phyloP scores from a whole-genome alignment of 495 filamentous ascomycete species.

The Neurospora sp. region DNA sequence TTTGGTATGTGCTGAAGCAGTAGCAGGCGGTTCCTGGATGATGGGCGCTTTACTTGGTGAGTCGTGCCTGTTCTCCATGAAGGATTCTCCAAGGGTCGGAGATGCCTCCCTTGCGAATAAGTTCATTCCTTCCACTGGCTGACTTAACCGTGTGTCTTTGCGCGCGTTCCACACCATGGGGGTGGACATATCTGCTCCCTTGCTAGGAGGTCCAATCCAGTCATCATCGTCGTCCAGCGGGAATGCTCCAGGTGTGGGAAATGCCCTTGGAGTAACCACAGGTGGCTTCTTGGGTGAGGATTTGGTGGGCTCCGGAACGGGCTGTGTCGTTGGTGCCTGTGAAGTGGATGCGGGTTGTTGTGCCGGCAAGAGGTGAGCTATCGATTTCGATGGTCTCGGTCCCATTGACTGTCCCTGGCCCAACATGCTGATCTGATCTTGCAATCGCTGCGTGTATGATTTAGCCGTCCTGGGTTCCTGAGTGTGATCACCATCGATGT shows the following conservation, averaged over 20 bases:
- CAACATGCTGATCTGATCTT: conserved; percentile 89
- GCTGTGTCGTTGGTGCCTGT: conserved; percentile 32
- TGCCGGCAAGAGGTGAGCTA: conserved; percentile 38
- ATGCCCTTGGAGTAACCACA: conserved; percentile 1
- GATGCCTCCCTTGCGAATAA: conserved; percentile 34
- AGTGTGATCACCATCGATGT: conserved; percentile 43
- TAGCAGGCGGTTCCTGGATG: conserved; percentile 23
- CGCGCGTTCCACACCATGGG: conserved; percentile 25
- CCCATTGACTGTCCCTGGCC: conserved; percentile 60
- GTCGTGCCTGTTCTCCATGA: conserved; percentile 21
- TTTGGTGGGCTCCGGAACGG: conserved; percentile 33
- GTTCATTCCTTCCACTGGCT: conserved; percentile 49
- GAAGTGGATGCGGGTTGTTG: conserved; percentile 15
- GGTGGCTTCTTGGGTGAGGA: conserved; percentile 25
- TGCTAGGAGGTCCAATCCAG: conserved; percentile 63
- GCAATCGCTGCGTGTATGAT: conserved; percentile 79
- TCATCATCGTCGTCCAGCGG: conserved; percentile 64
- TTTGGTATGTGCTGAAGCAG: conserved; percentile 36
- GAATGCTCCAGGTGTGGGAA: conserved; percentile 40
- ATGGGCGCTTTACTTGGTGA: conserved; percentile 32
- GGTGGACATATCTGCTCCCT: conserved; percentile 16
- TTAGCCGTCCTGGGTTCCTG: conserved; percentile 42
- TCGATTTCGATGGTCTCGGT: conserved; percentile 59
- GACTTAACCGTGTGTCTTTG: conserved; percentile 46
- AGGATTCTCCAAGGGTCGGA: conserved; percentile 8